Base-by-base conservation (phyloP, 2,329 filamentous ascomycete species). In the Lasiodiplodia sp. region DNA sequence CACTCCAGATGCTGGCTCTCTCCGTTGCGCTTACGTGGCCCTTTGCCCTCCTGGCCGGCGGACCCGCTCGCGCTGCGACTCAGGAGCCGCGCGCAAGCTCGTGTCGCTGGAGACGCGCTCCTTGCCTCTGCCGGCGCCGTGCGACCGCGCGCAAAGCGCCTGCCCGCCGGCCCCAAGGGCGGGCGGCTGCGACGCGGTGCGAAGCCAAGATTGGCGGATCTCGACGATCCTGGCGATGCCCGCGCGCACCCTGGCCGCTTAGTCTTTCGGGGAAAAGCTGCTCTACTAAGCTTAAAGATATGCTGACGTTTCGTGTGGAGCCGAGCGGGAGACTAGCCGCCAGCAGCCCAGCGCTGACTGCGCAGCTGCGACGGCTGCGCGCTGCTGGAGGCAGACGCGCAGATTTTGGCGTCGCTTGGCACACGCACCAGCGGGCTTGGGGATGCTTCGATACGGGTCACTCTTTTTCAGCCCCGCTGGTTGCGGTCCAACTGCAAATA, bases 281-380 rank as follows among this genome's bases (percentile, higher is more conserved):
- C 60, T 64, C 60, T 47, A 64, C 60, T 68, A 68, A 68, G 66
- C 66, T 68, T 62, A 68, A 68, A 44, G 55, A 66, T 66, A 55
- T 23, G 64, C 64, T 67, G 25, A 67, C 53, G 65, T 58, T 49
- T 21, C 23, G 51, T 37, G 53, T 56, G 65, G 53, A 57, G 51
- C 51, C 52, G 51, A 47, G 64, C 52, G 64, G 49, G 51, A 56
- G 51, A 40, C 60, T 37, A 64, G 60, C 60, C 60, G 37, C 31
- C 31, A 34, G 31, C 31, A 34, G 31, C 31, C 31, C 31, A 34
- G 44, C 44, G 44, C 21, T 52, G n/a, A 10, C n/a, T 52, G 51
- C 8, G 47, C 47, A 51, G 47, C 47, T 6, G 28, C 28, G 5
- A 3, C 31, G 3, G n/a, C 37, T 57, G 37, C 53, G 53, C 52